Evolutionary conservation across 495 filamentous ascomycete genomes (phyloP).

Genomic region (Daldinia bambusicola): DNA sequence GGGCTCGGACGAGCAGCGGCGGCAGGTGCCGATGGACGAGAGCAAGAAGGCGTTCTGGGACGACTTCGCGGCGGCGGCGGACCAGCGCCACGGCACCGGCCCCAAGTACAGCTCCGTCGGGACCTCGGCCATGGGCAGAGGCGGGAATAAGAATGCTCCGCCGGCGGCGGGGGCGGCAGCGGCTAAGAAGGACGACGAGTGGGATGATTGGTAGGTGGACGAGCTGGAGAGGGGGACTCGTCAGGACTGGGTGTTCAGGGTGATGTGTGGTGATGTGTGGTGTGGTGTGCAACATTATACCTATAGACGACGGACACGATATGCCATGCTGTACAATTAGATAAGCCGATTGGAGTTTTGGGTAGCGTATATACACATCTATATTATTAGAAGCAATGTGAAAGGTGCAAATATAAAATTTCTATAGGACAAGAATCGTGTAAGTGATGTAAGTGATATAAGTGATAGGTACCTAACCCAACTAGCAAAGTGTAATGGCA

Average conservation of each 20-base stretch:
- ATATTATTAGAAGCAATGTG: constrained; percentile 24
- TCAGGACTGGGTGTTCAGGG: neutral
- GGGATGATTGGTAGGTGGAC: constrained; percentile 71
- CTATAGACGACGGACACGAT: constrained; percentile 37
- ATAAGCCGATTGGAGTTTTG: constrained; percentile 34
- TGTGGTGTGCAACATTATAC: constrained; percentile 10
- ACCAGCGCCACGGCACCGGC: constrained; percentile 52
- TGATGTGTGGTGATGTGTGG: neutral
- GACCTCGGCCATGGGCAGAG: constrained; percentile 75
- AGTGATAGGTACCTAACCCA: no score
- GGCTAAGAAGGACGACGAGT: constrained; percentile 66
- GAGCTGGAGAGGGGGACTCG: neutral
- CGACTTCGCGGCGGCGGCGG: constrained; percentile 67
- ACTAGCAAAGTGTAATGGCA: no score
- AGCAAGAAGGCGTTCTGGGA: constrained; percentile 94
- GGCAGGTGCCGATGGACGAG: constrained; percentile 57
- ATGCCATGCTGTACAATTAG: constrained; percentile 41
- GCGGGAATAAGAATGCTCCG: constrained; percentile 50
- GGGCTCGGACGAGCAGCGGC: constrained; percentile 52
- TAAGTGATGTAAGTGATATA: no score
- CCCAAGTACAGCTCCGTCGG: constrained; percentile 67
- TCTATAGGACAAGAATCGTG: neutral
- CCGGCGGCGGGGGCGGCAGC: constrained; percentile 48
- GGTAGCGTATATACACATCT: constrained; percentile 35
- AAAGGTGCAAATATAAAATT: constrained; percentile 8